phyloP scores from a whole-genome alignment of 2,329 filamentous ascomycete genomes.

The Paecilomyces fulvus region DNA sequence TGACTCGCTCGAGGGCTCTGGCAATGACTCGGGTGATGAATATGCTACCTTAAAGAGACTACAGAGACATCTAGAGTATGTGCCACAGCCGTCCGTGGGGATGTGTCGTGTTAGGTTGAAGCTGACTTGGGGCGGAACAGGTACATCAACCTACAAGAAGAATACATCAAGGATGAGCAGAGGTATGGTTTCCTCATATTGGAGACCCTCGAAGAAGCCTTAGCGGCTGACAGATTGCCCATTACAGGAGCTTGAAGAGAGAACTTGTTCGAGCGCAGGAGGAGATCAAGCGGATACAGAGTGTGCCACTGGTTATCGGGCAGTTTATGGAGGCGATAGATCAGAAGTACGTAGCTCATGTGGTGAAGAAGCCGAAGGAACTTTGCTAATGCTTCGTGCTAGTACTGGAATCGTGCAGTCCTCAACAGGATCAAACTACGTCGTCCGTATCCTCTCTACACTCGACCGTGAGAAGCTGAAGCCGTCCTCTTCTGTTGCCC shows the following conservation, averaged over 20 bases:
- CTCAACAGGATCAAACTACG: conserved; percentile 96
- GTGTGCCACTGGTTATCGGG: conserved; percentile 92
- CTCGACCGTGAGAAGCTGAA: conserved; percentile 97
- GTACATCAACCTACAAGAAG: conserved; percentile 95
- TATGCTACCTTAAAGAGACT: conserved; percentile 95
- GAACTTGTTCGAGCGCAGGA: conserved; percentile 96
- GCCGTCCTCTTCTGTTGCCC: conserved; percentile 91
- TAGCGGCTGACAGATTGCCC: conserved; percentile 6
- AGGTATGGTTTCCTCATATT: conserved; percentile 42
- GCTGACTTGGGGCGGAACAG: conserved; percentile 34
- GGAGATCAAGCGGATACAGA: conserved; percentile 99
- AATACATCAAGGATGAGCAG: conserved; percentile 99
- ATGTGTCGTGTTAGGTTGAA: conserved; percentile 1
- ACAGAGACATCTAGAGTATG: conserved; percentile 88
- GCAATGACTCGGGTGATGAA: conserved; percentile 76
- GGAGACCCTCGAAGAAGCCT: neutral
- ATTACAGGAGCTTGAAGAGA: conserved; percentile 75
- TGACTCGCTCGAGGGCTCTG: conserved; percentile 78
- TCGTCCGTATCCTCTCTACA: conserved; percentile 94
- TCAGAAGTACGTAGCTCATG: conserved; percentile 65
- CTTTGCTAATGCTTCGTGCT: conserved; percentile 9
- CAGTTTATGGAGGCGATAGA: conserved; percentile 99
- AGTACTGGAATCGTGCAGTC: conserved; percentile 98
- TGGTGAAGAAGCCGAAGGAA: neutral
- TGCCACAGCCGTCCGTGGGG: conserved; percentile 4